These are phyloP conservation scores for Athelia psychrophila DNA, from an alignment of 1,284 basidiomycete genomes.

Conservation along the genomic window DNA sequence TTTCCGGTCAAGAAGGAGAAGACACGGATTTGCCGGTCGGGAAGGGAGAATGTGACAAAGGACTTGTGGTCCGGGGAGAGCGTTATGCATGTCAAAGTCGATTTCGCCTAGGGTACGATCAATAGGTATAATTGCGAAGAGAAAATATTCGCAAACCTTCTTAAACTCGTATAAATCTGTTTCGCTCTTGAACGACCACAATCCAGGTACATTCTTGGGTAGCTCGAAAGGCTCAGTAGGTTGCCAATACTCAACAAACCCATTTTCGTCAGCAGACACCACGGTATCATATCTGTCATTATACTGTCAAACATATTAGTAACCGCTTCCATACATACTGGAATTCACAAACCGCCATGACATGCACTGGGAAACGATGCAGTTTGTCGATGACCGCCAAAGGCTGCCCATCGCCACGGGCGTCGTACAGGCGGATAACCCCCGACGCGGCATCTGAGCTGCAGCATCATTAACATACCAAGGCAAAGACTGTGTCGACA, in stretches of 20 bases:
- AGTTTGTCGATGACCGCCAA: constrained; percentile 74
- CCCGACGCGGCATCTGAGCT: constrained; percentile 81
- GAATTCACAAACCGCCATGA: constrained; percentile 76
- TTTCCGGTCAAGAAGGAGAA: constrained; percentile 93
- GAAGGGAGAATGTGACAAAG: constrained; percentile 90
- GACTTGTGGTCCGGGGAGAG: constrained; percentile 86
- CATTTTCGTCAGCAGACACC: constrained; percentile 91
- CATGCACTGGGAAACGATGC: constrained; percentile 86
- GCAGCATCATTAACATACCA: constrained; percentile 20
- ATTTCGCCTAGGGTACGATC: constrained; percentile 66
- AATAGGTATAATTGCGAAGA: not conserved
- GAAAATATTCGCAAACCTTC: constrained; percentile 58
- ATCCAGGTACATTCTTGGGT: constrained; percentile 72
- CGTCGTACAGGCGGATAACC: constrained; percentile 89
- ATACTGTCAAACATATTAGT: constrained; percentile 57
- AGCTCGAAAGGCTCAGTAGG: constrained; percentile 83
- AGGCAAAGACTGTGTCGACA: constrained; percentile 4
- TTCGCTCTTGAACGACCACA: constrained; percentile 90
- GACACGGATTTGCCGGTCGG: constrained; percentile 90
- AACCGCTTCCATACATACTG: constrained; percentile 6
- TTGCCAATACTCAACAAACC: constrained; percentile 97
- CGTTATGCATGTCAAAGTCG: constrained; percentile 86
- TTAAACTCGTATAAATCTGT: constrained; percentile 99
- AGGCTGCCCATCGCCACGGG: constrained; percentile 79
- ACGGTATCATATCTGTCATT: constrained; percentile 89